phyloP scores from a whole-genome alignment of 352 stramenopile species.

The Blastocystis sp. region DNA sequence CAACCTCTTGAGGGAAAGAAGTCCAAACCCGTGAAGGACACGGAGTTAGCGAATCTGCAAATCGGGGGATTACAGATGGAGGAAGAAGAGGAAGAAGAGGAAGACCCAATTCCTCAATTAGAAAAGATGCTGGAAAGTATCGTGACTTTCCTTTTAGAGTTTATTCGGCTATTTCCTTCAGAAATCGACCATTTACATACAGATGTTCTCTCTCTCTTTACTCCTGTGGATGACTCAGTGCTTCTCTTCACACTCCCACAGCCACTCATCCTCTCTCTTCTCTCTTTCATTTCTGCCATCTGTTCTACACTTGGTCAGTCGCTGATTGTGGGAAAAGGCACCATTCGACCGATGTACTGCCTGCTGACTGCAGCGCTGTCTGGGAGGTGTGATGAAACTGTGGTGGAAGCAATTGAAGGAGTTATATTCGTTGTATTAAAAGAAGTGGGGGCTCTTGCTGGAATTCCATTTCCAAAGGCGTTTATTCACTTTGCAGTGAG shows the following conservation, averaged over 20 bases:
- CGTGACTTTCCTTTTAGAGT: not conserved
- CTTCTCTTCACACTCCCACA: not conserved
- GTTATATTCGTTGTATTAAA: not conserved
- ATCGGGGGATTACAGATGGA: not conserved
- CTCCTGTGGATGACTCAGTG: not conserved
- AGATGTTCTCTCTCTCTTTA: conserved; percentile 13
- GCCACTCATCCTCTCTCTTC: not conserved
- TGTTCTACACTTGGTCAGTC: not conserved
- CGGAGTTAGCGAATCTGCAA: not conserved
- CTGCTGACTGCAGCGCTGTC: not conserved
- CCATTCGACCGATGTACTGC: not conserved
- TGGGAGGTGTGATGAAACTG: not conserved
- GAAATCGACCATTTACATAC: not conserved
- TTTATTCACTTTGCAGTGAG: conserved; percentile 9
- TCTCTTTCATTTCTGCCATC: not conserved
- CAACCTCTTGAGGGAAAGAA: not conserved
- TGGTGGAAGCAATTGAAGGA: not conserved
- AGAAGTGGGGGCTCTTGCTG: not conserved
- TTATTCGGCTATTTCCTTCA: not conserved
- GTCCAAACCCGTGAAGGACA: not conserved
- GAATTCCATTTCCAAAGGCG: not conserved
- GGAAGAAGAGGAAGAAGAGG: not conserved
- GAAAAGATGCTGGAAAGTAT: not conserved
- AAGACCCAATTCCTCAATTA: not conserved
- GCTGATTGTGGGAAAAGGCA: not conserved